A percentile compares a stretch with the other conserved stretches of the same genome.
These are phyloP conservation scores for Penicillium sclerotiorum DNA, from an alignment of 2,329 filamentous ascomycete species.

Conservation along the genomic window DNA sequence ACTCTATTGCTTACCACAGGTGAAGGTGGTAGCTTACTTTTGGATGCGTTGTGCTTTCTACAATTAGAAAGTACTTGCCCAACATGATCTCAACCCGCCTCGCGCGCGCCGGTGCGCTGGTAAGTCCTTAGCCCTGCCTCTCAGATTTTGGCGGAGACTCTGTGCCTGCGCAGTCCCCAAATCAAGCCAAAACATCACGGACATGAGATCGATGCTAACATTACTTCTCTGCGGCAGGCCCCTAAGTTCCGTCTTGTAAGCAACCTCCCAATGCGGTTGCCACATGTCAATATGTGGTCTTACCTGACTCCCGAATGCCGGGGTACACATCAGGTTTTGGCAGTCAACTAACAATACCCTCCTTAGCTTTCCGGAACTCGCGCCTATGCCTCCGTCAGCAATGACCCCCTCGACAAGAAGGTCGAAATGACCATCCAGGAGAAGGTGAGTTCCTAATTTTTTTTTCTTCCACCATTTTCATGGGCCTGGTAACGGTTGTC, in stretches of 20 bases:
- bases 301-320: conserved; percentile 1
- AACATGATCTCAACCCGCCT: conserved; percentile 53
- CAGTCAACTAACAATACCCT: conserved; percentile 34
- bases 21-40: conserved; percentile 42
- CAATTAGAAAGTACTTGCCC: conserved; percentile 41
- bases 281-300: conserved; percentile 3
- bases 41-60: conserved; percentile 44
- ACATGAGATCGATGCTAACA: conserved; percentile 26
- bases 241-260: conserved; percentile 51
- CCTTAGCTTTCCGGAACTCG: conserved; percentile 66
- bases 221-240: conserved; percentile 34
- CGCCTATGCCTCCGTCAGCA: conserved; percentile 79
- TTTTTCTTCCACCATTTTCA: not conserved
- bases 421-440: conserved; percentile 98
- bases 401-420: conserved; percentile 88
- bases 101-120: conserved; percentile 51
- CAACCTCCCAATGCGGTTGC: conserved; percentile 10
- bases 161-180: conserved; percentile 1
- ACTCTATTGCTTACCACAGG: conserved; percentile 30
- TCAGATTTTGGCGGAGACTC: conserved; percentile 7
- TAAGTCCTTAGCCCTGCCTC: conserved; percentile 35
- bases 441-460: conserved; percentile 53
- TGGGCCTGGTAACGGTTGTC: not conserved
- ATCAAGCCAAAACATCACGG: too few relatives aligned
- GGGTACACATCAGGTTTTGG: conserved; percentile 9